Percentiles rank a stretch among this genome's conserved stretches.
Evolutionary conservation across 176 grass and related monocot genomes (phyloP).

Genomic region (Musa itinerans): DNA sequence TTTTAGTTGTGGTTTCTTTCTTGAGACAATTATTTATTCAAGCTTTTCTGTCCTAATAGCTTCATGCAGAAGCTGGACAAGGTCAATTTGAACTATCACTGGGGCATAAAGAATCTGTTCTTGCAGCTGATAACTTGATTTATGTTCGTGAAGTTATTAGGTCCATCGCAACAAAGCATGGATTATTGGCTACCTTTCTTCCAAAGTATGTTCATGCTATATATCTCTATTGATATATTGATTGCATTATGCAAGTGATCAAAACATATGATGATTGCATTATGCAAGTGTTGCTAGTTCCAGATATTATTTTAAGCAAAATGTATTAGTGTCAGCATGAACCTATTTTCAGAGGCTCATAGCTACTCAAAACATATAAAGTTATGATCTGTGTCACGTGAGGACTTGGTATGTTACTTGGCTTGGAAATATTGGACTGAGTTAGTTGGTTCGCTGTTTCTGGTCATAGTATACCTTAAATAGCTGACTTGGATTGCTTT

Average conservation of each 20-base stretch:
- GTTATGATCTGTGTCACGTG: no score
- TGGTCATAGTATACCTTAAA: no score
- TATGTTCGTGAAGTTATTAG: constrained; percentile 88
- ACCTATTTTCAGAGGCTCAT: not conserved
- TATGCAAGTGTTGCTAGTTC: not conserved
- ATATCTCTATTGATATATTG: not conserved
- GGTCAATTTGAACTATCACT: constrained; percentile 90
- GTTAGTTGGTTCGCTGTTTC: no score
- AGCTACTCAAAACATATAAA: no score
- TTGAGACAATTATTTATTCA: not conserved
- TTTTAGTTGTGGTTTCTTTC: not conserved
- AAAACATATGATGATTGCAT: no score
- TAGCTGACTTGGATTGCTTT: no score
- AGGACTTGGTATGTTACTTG: no score
- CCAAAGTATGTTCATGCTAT: constrained; percentile 65
- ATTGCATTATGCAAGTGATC: not conserved
- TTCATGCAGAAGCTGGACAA: constrained; percentile 91
- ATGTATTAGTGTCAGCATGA: not conserved
- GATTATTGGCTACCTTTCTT: constrained; percentile 69
- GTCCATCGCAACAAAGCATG: constrained; percentile 75
- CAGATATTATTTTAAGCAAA: not conserved
- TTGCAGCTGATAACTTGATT: constrained; percentile 91
- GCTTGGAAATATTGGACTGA: no score
- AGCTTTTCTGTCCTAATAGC: constrained; percentile 25
- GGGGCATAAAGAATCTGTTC: constrained; percentile 61